A percentile compares a stretch with the other conserved stretches of the same genome.
Conservation (phyloP, 768 basidiomycete species). For the Pulveroboletus frians region DNA sequence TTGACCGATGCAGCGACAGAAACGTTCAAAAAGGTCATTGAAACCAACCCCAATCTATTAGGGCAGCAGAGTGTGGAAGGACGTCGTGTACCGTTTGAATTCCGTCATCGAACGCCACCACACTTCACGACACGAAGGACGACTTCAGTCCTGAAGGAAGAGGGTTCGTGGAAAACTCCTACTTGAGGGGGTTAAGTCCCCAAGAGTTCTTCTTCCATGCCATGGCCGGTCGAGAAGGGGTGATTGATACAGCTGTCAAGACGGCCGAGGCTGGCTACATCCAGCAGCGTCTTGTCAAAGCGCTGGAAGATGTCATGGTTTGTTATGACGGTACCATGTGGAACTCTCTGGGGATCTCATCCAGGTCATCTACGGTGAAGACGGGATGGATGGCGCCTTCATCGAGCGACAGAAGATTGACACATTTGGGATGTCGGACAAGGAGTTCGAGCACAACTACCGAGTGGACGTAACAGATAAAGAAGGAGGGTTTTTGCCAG, state of each 20-base stretch:
- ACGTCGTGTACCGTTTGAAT: slow-evolving; percentile 96
- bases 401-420: slow-evolving; percentile 96
- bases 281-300: slow-evolving; percentile 96
- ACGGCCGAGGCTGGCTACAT: slow-evolving; percentile 99
- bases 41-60: slow-evolving; percentile 26
- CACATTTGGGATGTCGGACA: slow-evolving; percentile 76
- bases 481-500: slow-evolving; percentile 70
- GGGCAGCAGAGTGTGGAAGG: slow-evolving; percentile 98
- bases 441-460: slow-evolving; percentile 85
- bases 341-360: slow-evolving; percentile 96
- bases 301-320: slow-evolving; percentile 95
- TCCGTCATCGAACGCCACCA: slow-evolving; percentile 92
- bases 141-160: slow-evolving; percentile 97
- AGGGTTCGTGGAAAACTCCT: slow-evolving; percentile 99
- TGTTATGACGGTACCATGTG: slow-evolving; percentile 97
- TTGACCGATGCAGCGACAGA: too few relatives aligned
- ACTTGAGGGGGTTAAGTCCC: slow-evolving; percentile 90
- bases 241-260: slow-evolving; percentile 99
- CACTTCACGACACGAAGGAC: slow-evolving; percentile 97
- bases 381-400: slow-evolving; percentile 97
- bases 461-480: slow-evolving; percentile 93
- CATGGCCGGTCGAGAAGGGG: slow-evolving; percentile 98
- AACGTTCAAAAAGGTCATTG: too few relatives aligned
- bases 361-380: slow-evolving; percentile 96
- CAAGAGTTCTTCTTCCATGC: slow-evolving; percentile 99